Conservation (phyloP, 2,329 filamentous ascomycete species). For the Clonostachys byssicola region DNA sequence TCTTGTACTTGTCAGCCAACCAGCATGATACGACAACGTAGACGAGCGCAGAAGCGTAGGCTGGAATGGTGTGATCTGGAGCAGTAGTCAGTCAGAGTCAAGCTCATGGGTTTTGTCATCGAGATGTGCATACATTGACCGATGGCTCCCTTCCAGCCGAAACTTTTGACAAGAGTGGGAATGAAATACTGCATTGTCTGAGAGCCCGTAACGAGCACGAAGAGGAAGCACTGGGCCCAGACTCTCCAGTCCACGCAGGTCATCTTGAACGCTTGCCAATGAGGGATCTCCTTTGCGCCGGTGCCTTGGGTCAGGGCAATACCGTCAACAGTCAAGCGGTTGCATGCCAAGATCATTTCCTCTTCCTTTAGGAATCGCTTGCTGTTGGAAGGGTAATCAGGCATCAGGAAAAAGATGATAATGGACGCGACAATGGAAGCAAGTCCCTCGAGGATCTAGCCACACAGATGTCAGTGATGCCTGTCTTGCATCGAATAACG, state of each 20-base stretch:
- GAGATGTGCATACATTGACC: conserved; percentile 5
- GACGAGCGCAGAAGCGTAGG: conserved; percentile 14
- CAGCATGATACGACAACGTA: conserved; percentile 15
- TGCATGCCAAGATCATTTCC: conserved; percentile 1
- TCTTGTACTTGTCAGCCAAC: conserved; percentile 14
- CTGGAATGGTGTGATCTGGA: conserved; percentile 15
- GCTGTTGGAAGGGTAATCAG: conserved; percentile 3
- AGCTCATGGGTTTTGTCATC: background rate
- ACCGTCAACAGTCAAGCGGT: conserved; percentile 2
- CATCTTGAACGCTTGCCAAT: conserved; percentile 18
- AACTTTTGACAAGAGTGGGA: conserved; percentile 18
- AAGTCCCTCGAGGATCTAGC: conserved; percentile 4
- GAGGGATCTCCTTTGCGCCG: conserved; percentile 6
- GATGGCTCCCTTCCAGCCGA: conserved; percentile 15
- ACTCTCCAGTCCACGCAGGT: conserved; percentile 12
- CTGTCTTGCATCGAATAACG: background rate
- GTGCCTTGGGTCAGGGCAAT: conserved; percentile 1
- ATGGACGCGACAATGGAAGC: conserved; percentile 2
- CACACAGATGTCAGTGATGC: background rate
- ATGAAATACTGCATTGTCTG: conserved; percentile 25
- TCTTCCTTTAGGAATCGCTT: conserved; percentile 4
- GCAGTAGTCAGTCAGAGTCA: background rate
- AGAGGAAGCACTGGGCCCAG: conserved; percentile 13
- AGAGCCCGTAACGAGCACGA: conserved; percentile 16
- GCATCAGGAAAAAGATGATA: conserved; percentile 4